phyloP scores from a whole-genome alignment of 805 yeast species.

The Danielia oregonensis region DNA sequence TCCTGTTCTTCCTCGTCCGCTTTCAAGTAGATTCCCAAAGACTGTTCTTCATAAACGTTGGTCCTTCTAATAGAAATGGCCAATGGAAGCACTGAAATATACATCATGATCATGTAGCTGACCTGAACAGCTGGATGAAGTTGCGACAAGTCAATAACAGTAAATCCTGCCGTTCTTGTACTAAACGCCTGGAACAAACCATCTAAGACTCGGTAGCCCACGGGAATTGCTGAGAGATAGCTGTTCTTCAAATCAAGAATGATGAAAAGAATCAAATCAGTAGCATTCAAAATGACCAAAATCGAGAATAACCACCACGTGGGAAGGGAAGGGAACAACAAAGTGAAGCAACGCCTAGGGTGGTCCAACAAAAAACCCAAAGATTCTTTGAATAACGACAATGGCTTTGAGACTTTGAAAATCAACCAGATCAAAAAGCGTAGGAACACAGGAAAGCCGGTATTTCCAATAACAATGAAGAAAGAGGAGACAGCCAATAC shows the following conservation, averaged over 20 bases:
- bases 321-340: constrained; percentile 86
- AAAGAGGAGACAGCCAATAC: constrained; percentile 60
- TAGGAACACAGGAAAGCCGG: constrained; percentile 85
- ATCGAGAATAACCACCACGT: constrained; percentile 92
- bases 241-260: constrained; percentile 60
- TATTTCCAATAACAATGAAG: constrained; percentile 86
- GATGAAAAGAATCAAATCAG: constrained; percentile 78
- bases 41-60: constrained; percentile 96
- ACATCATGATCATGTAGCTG: constrained; percentile 95
- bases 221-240: constrained; percentile 51
- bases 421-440: constrained; percentile 80
- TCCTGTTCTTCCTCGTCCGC: constrained; percentile 29
- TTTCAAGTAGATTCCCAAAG: constrained; percentile 75
- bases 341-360: constrained; percentile 94
- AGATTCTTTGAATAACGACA: constrained; percentile 67
- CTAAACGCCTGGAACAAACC: constrained; percentile 90
- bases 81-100: constrained; percentile 90
- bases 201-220: constrained; percentile 68
- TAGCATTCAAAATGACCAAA: constrained; percentile 63
- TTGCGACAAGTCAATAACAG: constrained; percentile 62
- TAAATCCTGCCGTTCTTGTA: constrained; percentile 92
- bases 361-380: constrained; percentile 86
- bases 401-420: constrained; percentile 61
- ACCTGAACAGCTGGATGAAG: constrained; percentile 92
- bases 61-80: constrained; percentile 97